Percentiles rank a stretch among this genome's conserved stretches.
phyloP scores from a whole-genome alignment of 2,329 filamentous ascomycete species.

The Cladosporium oxysporum region DNA sequence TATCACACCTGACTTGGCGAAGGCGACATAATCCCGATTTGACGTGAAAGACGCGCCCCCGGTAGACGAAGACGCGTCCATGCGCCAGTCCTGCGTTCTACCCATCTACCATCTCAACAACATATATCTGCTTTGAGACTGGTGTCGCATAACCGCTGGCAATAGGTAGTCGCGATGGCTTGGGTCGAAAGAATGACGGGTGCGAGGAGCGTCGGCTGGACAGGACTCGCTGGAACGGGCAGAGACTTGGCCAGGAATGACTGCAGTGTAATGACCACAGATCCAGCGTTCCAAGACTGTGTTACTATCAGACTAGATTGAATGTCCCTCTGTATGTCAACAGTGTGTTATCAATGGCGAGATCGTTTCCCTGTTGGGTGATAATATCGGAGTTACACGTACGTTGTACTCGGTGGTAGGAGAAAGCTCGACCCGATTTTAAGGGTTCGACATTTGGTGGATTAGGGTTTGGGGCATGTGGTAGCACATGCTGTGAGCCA shows the following conservation, averaged over 20 bases:
- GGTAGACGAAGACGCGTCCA: constrained; percentile 10
- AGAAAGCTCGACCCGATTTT: neutral
- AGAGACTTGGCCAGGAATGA: neutral
- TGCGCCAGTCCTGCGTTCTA: constrained; percentile 8
- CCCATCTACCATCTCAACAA: constrained; percentile 15
- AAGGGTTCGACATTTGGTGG: neutral
- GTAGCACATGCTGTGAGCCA: neutral
- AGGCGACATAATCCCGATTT: constrained; percentile 1
- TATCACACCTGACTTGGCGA: neutral
- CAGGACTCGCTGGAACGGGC: neutral
- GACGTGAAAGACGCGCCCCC: constrained; percentile 7
- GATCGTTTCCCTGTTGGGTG: neutral
- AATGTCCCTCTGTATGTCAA: neutral
- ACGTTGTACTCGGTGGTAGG: neutral
- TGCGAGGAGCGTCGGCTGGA: neutral
- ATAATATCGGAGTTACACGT: neutral
- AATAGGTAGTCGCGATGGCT: neutral
- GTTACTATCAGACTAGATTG: neutral
- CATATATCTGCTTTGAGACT: neutral
- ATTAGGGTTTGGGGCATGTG: neutral
- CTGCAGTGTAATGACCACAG: neutral
- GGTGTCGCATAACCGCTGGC: neutral
- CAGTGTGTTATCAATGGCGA: neutral
- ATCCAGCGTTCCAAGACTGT: neutral
- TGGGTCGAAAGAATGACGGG: neutral